Percentiles rank a stretch among this genome's conserved stretches.
phyloP scores from a whole-genome alignment of 768 basidiomycete genomes.

The Hirschioporus abietinus region DNA sequence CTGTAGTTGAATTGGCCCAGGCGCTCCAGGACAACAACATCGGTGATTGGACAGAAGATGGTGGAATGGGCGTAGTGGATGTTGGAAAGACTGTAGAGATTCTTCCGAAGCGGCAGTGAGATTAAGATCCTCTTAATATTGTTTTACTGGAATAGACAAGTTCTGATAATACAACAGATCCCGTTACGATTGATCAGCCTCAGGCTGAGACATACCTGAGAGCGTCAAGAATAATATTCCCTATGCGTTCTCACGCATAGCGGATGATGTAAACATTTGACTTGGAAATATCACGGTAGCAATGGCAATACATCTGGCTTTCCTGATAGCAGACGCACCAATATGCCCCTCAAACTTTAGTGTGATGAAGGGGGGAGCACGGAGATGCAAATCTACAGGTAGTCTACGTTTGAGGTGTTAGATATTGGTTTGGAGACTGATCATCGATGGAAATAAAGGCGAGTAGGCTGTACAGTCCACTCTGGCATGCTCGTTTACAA shows the following conservation, averaged over 20 bases:
- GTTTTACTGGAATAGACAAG: background rate
- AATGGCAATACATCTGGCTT: too few species aligned
- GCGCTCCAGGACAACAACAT: conserved; percentile 18
- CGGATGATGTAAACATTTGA: too few species aligned
- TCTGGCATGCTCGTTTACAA: background rate
- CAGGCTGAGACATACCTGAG: background rate
- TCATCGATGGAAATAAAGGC: too few species aligned
- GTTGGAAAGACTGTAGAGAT: conserved; percentile 23
- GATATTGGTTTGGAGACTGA: too few species aligned
- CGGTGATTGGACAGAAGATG: conserved; percentile 25
- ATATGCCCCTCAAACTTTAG: too few species aligned
- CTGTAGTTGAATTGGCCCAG: conserved; percentile 26
- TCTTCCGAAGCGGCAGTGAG: background rate
- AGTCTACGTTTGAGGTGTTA: too few species aligned
- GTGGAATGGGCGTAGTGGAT: conserved; percentile 31
- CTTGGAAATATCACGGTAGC: too few species aligned
- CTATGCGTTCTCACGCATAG: too few species aligned
- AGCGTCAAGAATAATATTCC: too few species aligned
- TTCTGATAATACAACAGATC: background rate
- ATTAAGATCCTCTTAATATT: background rate
- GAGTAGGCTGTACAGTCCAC: background rate
- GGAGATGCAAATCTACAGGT: too few species aligned
- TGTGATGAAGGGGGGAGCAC: too few species aligned
- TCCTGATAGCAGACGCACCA: too few species aligned
- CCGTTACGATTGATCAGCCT: background rate